Evolutionary conservation across 139 green algal species (phyloP).

Genomic region (Penium margaritaceum): DNA sequence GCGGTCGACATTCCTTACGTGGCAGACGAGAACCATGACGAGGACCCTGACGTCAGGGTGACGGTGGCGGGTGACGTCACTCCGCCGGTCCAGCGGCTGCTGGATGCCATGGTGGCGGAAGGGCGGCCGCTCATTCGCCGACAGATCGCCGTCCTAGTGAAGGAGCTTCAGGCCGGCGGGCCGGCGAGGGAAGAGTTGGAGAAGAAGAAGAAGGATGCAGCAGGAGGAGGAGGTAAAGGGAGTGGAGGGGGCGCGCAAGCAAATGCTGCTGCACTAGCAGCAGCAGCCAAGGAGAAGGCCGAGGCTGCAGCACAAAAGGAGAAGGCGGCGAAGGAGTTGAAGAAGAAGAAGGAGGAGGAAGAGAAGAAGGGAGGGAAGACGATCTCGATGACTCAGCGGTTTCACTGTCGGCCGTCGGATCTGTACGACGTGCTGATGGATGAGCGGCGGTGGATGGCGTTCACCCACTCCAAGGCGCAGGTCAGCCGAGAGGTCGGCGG

Average conservation of each 20-base stretch:
- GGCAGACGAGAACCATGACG: constrained; percentile 55
- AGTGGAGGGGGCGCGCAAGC: background rate
- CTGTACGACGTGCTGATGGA: constrained; percentile 52
- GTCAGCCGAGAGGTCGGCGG: constrained; percentile 41
- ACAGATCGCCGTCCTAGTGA: constrained; percentile 29
- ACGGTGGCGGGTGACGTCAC: background rate
- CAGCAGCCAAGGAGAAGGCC: constrained; percentile 1
- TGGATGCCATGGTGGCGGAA: constrained; percentile 33
- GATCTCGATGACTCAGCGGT: constrained; percentile 45
- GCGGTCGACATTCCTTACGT: constrained; percentile 52
- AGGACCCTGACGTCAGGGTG: constrained; percentile 51
- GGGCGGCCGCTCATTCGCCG: constrained; percentile 24
- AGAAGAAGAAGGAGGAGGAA: constrained; percentile 18
- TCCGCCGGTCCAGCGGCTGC: constrained; percentile 24
- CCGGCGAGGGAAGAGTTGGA: constrained; percentile 21
- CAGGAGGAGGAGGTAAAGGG: background rate
- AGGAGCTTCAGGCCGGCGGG: constrained; percentile 42
- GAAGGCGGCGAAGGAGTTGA: background rate
- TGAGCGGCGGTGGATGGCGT: constrained; percentile 46
- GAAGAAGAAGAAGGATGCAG: background rate
- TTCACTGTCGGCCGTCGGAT: constrained; percentile 40
- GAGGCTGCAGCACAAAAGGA: constrained; percentile 24
- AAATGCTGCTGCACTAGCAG: background rate
- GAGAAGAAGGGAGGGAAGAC: constrained; percentile 12
- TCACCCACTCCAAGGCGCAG: constrained; percentile 44